Evolutionary conservation across 208 protist species (phyloP), one percentile per base, ranked within the genome.

Genomic region (Acanthamoeba triangularis): DNA sequence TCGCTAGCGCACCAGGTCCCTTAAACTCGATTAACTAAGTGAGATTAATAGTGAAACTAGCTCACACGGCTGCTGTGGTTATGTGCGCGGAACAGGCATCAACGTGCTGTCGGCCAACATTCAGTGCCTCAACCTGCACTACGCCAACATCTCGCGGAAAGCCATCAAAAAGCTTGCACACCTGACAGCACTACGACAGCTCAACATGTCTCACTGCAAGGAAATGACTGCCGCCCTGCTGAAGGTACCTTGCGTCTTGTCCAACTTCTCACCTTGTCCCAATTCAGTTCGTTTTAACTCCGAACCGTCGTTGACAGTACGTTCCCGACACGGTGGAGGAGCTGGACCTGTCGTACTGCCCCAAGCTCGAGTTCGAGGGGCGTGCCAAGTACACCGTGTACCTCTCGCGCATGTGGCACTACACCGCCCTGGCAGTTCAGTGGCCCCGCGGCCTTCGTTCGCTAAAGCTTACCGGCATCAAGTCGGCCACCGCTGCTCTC

Each of bases 311-410:
- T 44, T 30, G 5, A 3, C 69, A 80, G 69, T 80, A 80, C 69
- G 13, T 80, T 80, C 69, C 69, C 1, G 69, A 80, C 33, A 28
- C 69, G 8, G 69, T 80, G 69, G 35, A 47, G 37, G 69, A 80
- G 33, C 33, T 80, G 69, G 69, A 80, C 69, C 35, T 80, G 69
- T 80, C 69, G 28, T 47, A 80, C 33, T 80, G 69, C 33, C 30
- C 69, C 37, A 35, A 47, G 69, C 25, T 80, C 11, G 30, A 28
- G 16, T 80, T 80, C 69, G 37, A 67, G 1, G 61, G 25, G 5
- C 16, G 13, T 0, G 30, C 35, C 69, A 33, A 80, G 16, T n/a
- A 20, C 33, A 49, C 30, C 7, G 37, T 80, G 18, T 47, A 80
- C 69, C 69, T 80, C 35, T 80, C 69, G 16, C 37, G 47, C 8